Conservation (phyloP, 257 asterid species). For the Coffea canephora region DNA sequence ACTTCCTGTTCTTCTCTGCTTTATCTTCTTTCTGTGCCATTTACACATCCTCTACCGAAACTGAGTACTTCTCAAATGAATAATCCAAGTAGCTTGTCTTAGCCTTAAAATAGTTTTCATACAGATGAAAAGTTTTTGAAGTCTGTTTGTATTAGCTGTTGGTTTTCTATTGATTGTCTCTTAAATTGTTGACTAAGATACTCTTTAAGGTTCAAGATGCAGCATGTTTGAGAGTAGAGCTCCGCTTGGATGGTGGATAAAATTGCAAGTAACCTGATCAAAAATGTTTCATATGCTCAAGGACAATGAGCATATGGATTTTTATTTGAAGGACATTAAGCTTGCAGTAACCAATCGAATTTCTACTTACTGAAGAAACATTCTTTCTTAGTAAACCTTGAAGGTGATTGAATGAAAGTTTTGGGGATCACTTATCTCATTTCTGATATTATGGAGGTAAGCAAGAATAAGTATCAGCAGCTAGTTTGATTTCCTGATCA, state of each 20-base stretch:
- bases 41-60: not conserved
- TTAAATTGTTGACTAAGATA: not conserved
- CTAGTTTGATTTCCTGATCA: not conserved
- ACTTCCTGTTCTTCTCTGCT: not conserved
- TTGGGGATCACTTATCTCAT: not conserved
- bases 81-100: no score
- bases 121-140: no score
- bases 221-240: not conserved
- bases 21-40: not conserved
- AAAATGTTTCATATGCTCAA: not conserved
- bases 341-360: no score
- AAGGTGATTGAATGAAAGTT: not conserved
- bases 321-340: no score
- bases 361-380: no score
- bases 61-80: not conserved
- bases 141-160: not conserved
- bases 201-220: not conserved
- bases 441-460: no score
- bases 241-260: not conserved
- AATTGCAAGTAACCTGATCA: not conserved
- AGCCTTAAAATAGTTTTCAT: no score
- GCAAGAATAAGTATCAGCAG: not conserved
- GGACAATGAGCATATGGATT: not conserved
- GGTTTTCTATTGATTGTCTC: not conserved
- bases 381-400: no score